Base-by-base conservation (phyloP, 306 rosid genomes). In the Prinsepia uniflora region DNA sequence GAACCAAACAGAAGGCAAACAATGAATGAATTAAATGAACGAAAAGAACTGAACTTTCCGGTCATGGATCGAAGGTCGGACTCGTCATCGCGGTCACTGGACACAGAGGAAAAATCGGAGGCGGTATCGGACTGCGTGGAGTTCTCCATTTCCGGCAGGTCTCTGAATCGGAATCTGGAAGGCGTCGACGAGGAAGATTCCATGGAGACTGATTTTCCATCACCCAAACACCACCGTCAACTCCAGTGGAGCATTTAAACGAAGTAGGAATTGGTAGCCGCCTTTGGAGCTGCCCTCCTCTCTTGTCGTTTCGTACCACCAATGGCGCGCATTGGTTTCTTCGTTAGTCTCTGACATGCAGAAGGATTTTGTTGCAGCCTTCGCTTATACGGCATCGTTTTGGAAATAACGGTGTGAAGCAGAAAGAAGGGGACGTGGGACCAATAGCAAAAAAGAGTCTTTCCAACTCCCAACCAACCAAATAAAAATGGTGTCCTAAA, bases 61-160 rank as follows among this genome's bases (percentile, higher is more conserved):
- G 96, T 80, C 79, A 90, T 92, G 78, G 96, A 88, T 46, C 82
- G 81, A 65, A 90, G 83, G 11, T 83, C 82, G 64, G 75, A 59
- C 15, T 86, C 90, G 8, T 79, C 80, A 5, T 83, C 83, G 0
- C 44, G 52, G 57, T 81, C 81, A 63, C 63, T 78, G 42, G 92
- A 75, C 12, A 39, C 68, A 11, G 87, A 79, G 11, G 90, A 81
- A 41, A 65, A 52, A 45, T 76, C 83, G 59, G 96, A 85, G 77
- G 70, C 81, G 47, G 77, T 67, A 41, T 72, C 86, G 11, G 85
- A 85, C 9, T 20, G 68, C 63, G 75, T 30, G 0, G 86, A 68
- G 72, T 78, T 74, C 72, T 80, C 83, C 73, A 76, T 68, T 2
- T 83, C 88, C 12, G 79, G 82, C 58, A 80, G 90, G 76, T 89